Percentiles rank a stretch among this genome's conserved stretches.
Evolutionary conservation across 164 flowering plant species (phyloP).

Genomic region (Umbilicus rupestris): DNA sequence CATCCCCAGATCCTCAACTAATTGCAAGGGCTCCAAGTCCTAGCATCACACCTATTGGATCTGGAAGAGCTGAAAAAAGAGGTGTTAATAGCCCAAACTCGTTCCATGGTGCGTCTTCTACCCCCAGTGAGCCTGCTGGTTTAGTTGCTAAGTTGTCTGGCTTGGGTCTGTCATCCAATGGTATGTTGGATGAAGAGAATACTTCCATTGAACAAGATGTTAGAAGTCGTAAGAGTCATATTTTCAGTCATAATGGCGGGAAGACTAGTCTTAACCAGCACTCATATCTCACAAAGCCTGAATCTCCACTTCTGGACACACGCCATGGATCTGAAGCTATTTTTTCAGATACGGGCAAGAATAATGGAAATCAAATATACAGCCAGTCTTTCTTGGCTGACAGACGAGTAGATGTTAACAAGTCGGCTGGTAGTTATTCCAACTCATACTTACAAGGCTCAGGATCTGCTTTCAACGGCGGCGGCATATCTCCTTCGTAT

Average conservation of each 20-base stretch:
- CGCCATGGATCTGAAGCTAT: slow-evolving; percentile 13
- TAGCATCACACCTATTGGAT: slow-evolving; percentile 59
- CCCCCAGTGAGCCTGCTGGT: slow-evolving; percentile 34
- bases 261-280: slow-evolving; percentile 34
- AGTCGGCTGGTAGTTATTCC: slow-evolving; percentile 21
- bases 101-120: slow-evolving; percentile 33
- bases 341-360: slow-evolving; percentile 13
- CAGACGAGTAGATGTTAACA: slow-evolving; percentile 27
- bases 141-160: slow-evolving; percentile 56
- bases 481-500: slow-evolving; percentile 32
- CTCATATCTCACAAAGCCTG: slow-evolving; percentile 29
- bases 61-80: slow-evolving; percentile 49
- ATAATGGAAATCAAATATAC: slow-evolving; percentile 25
- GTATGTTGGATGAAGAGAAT: slow-evolving; percentile 25
- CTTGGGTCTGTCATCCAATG: slow-evolving; percentile 44
- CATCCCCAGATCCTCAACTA: not conserved
- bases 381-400: slow-evolving; percentile 19
- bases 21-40: slow-evolving; percentile 43
- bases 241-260: slow-evolving; percentile 34
- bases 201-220: slow-evolving; percentile 22
- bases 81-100: slow-evolving; percentile 26
- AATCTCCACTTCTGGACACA: slow-evolving; percentile 27
- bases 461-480: slow-evolving; percentile 27
- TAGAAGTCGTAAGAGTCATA: not conserved
- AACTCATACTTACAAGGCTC: slow-evolving; percentile 36